Evolutionary conservation across 2,329 filamentous ascomycete genomes (phyloP), one percentile per base, ranked within the genome.

Genomic region (Nemania sp.): DNA sequence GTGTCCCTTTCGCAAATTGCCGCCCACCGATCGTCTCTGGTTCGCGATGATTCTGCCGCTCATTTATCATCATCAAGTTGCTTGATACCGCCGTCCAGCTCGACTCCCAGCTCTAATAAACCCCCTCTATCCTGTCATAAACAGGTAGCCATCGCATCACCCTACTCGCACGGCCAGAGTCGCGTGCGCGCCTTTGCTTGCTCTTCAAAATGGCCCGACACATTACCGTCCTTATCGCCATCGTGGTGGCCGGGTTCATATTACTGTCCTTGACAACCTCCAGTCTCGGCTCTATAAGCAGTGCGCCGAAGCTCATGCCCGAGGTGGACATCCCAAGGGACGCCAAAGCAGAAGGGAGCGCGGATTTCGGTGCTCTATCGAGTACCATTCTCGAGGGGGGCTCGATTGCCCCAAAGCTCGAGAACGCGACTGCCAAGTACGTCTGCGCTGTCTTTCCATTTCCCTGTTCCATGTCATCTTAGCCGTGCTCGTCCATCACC

Each of bases 341-440:
- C 11, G 40, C 53, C 49, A 60, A 58, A 35, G 56, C 66, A 52
- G 67, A 66, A 57, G 59, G 62, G 11, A 71, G 68, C 17, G 65
- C 79, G 20, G 80, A 80, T 54, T 68, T 85, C 32, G 73, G 73
- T 37, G 67, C 72, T 32, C 67, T 85, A 29, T 76, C 83, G 1
- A 74, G 78, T 25, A 75, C 75, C 45, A 75, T 89, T 17, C 79
- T 92, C 20, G 80, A 82, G 17, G 90, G 90, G 57, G 86, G 86
- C 57, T 88, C 87, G 3, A 94, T 92, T 69, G 90, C 90, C 52
- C 88, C 90, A 1, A 92, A 91, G 76, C 79, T 95, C 54, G 91
- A 90, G 71, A 95, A 95, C 76, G 90, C 89, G 62, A 95, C 91
- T 6, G 80, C 86, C 55, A 95, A 94, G 87, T 89, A 79, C 51